Percentiles rank a stretch among this genome's conserved stretches.
These are phyloP conservation scores for Andrographis paniculata DNA, from an alignment of 305 asterid species.

Conservation along the genomic window DNA sequence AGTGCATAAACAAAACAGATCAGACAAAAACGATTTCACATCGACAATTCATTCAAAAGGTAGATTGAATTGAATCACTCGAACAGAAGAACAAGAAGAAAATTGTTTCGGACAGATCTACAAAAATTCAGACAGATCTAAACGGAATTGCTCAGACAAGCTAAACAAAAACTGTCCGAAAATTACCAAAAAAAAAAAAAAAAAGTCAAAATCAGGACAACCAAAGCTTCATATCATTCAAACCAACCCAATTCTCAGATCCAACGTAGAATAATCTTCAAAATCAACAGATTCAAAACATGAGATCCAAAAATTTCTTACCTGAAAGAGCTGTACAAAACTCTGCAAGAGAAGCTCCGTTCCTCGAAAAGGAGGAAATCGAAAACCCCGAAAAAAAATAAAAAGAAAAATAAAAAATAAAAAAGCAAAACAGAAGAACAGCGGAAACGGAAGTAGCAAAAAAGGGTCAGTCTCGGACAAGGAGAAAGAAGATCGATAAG, in stretches of 20 bases:
- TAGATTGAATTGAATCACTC: too few relatives aligned
- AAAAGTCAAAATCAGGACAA: not conserved
- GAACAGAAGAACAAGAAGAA: too few relatives aligned
- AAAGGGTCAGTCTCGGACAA: conserved; percentile 1
- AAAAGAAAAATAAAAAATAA: not conserved
- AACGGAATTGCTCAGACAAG: too few relatives aligned
- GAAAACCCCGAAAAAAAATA: not conserved
- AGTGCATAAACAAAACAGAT: not conserved
- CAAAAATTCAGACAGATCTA: too few relatives aligned
- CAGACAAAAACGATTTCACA: not conserved
- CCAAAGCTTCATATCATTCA: not conserved
- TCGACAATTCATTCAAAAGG: too few relatives aligned
- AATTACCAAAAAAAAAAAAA: too few relatives aligned
- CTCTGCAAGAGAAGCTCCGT: not conserved
- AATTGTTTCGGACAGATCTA: too few relatives aligned
- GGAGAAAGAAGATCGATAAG: not conserved
- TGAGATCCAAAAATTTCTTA: not conserved
- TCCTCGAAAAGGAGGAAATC: not conserved
- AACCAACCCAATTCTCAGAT: too few relatives aligned
- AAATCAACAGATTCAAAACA: not conserved
- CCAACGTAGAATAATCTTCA: not conserved
- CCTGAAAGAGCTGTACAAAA: not conserved
- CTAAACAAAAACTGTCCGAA: too few relatives aligned
- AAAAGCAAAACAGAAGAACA: not conserved
- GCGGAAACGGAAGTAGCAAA: not conserved